These are phyloP conservation scores for Ophiostoma fasciatum DNA, from an alignment of 2,329 filamentous ascomycete genomes.

Conservation along the genomic window DNA sequence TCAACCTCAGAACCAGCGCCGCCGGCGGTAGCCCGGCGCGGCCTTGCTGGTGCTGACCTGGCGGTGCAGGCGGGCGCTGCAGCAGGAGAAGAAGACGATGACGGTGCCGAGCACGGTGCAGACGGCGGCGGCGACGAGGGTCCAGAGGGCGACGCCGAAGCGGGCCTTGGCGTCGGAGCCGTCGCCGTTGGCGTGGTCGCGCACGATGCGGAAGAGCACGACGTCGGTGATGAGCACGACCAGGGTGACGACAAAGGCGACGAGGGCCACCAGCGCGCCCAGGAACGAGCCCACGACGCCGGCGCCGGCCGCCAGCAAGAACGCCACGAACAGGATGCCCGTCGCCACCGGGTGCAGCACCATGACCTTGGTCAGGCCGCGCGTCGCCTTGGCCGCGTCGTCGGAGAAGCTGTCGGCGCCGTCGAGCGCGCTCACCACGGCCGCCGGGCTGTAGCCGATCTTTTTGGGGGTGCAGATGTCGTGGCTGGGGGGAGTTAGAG, in stretches of 20 bases:
- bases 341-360: conserved; percentile 47
- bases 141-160: conserved; percentile 44
- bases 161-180: conserved; percentile 16
- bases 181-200: conserved; percentile 37
- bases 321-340: conserved; percentile 42
- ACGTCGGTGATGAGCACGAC: conserved; percentile 41
- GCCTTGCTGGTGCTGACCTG: conserved; percentile 17
- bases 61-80: conserved; percentile 30
- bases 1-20: conserved; percentile 13
- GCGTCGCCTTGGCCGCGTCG: conserved; percentile 19
- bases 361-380: conserved; percentile 41
- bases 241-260: conserved; percentile 33
- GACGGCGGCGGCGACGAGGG: conserved; percentile 39
- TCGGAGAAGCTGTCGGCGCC: conserved; percentile 27
- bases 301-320: conserved; percentile 37
- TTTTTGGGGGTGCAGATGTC: conserved; percentile 27
- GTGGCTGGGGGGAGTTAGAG: conserved; percentile 11
- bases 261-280: conserved; percentile 31
- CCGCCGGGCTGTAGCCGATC: conserved; percentile 42
- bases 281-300: conserved; percentile 36
- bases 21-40: conserved; percentile 14
- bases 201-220: conserved; percentile 38
- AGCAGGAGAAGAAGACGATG: conserved; percentile 48
- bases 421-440: conserved; percentile 25
- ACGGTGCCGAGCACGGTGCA: conserved; percentile 38